These are phyloP conservation scores for Arthrobotrys entomopaga DNA, from an alignment of 2,329 filamentous ascomycete genomes.

Conservation along the genomic window DNA sequence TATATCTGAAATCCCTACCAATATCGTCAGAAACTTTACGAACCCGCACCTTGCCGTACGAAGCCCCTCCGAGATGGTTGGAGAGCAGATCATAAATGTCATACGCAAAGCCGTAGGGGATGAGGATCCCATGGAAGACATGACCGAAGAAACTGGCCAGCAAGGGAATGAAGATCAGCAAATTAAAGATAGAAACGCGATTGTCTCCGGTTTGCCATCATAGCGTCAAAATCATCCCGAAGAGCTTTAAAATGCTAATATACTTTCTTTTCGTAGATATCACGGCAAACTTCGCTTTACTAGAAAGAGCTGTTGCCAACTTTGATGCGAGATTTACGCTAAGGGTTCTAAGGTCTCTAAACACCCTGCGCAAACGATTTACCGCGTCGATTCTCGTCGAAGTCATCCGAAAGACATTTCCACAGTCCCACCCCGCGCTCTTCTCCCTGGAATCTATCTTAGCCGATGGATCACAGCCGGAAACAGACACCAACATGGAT, in stretches of 20 bases:
- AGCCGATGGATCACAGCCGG: conserved; percentile 63
- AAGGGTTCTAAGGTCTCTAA: conserved; percentile 92
- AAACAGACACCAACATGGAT: conserved; percentile 78
- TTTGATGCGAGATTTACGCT: conserved; percentile 97
- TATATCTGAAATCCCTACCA: too few relatives aligned
- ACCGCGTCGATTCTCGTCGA: conserved; percentile 82
- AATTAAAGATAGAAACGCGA: conserved; percentile 29
- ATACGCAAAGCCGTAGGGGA: conserved; percentile 50
- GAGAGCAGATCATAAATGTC: conserved; percentile 52
- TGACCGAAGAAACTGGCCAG: conserved; percentile 18
- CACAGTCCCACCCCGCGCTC: conserved; percentile 73
- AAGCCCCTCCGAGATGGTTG: conserved; percentile 31
- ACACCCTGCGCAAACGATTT: conserved; percentile 90
- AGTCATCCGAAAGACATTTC: conserved; percentile 83
- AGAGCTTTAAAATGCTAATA: neutral
- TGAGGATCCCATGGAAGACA: conserved; percentile 49
- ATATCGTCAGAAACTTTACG: neutral
- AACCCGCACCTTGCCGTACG: neutral
- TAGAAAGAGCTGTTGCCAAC: conserved; percentile 89
- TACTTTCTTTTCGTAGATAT: conserved; percentile 74
- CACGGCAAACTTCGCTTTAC: conserved; percentile 88
- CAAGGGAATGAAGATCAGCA: conserved; percentile 17
- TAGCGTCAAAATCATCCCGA: neutral
- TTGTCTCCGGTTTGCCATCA: conserved; percentile 27
- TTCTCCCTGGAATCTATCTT: conserved; percentile 77